Evolutionary conservation across 1,284 basidiomycete genomes (phyloP), one percentile per base, ranked within the genome.

Genomic region (Tremellales sp.): DNA sequence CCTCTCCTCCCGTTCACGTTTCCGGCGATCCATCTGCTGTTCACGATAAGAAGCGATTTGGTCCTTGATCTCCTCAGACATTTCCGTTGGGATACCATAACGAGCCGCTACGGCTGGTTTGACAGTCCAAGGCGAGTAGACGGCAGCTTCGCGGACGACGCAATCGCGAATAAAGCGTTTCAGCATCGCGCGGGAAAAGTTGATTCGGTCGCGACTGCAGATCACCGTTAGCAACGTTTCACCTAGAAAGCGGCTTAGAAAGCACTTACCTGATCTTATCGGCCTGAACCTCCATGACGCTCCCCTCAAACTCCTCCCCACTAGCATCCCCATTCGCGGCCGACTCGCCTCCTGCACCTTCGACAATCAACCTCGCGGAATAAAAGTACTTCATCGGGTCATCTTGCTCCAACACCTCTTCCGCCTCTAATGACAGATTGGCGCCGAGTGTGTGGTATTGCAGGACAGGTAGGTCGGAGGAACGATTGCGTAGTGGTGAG

Each of bases 131-230:
- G 94, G 92, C 0, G 89, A 89, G 27, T 88, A 91, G 33, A 94
- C 85, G 17, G 89, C 86, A 12, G 91, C 80, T 54, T 94, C 91
- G 43, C 94, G 84, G 60, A 87, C 83, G 3, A 97, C 85, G 65
- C 89, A 93, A 66, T 97, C 94, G 54, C 89, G 86, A 45, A 98
- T 86, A 75, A 94, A 97, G 33, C 92, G 87, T 57, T 92, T 89
- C 25, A 98, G 81, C 61, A 97, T 94, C 13, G 92, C 91, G 71
- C 97, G 96, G 39, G 90, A 94, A 75, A 97, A 97, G 19, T 88
- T 85, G 29, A 93, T 80, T 50, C 93, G 87, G 71, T 98, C 94
- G 54, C 94, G 89, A 67, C 89, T 93, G 59, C n/a, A 10, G 24
- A 17, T 15, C 19, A 48, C 17, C 19, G 27, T 8, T 3, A 15